These are phyloP conservation scores for Colletotrichum lindemuthianum DNA, from an alignment of 2,329 filamentous ascomycete genomes.

Conservation along the genomic window DNA sequence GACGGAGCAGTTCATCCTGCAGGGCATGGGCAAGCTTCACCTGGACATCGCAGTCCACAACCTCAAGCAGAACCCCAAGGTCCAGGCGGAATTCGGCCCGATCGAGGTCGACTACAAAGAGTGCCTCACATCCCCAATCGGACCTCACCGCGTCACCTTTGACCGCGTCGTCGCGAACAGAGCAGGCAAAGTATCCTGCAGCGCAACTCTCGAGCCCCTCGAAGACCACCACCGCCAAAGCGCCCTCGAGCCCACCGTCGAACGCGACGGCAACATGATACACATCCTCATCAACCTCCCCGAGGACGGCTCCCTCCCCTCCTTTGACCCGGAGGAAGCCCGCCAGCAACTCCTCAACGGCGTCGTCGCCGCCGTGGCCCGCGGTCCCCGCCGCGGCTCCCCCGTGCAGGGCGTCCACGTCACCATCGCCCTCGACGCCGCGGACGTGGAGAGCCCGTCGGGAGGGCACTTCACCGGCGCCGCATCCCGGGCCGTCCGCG, in stretches of 20 bases:
- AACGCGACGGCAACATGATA: conserved; percentile 77
- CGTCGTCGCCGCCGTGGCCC: conserved; percentile 82
- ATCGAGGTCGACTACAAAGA: conserved; percentile 98
- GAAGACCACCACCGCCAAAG: conserved; percentile 50
- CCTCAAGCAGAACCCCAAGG: conserved; percentile 89
- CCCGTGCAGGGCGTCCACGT: conserved; percentile 82
- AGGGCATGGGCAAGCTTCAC: conserved; percentile 96
- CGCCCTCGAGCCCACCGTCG: conserved; percentile 54
- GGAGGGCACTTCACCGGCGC: conserved; percentile 75
- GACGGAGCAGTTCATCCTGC: conserved; percentile 90
- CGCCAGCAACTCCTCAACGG: conserved; percentile 77
- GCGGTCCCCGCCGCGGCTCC: conserved; percentile 83
- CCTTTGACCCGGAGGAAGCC: conserved; percentile 61
- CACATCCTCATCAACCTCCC: conserved; percentile 64
- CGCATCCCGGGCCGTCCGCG: conserved; percentile 70
- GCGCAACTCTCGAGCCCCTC: conserved; percentile 72
- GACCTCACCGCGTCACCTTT: conserved; percentile 70
- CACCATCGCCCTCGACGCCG: conserved; percentile 71
- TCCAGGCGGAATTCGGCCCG: conserved; percentile 84
- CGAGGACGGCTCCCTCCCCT: conserved; percentile 58
- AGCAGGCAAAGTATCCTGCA: conserved; percentile 80
- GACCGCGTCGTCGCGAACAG: conserved; percentile 86
- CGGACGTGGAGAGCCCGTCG: conserved; percentile 65
- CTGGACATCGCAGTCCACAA: conserved; percentile 92
- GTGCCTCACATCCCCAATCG: conserved; percentile 70